Base-by-base conservation (phyloP, 2,329 filamentous ascomycete species). In the Pseudogymnoascus sp. region DNA sequence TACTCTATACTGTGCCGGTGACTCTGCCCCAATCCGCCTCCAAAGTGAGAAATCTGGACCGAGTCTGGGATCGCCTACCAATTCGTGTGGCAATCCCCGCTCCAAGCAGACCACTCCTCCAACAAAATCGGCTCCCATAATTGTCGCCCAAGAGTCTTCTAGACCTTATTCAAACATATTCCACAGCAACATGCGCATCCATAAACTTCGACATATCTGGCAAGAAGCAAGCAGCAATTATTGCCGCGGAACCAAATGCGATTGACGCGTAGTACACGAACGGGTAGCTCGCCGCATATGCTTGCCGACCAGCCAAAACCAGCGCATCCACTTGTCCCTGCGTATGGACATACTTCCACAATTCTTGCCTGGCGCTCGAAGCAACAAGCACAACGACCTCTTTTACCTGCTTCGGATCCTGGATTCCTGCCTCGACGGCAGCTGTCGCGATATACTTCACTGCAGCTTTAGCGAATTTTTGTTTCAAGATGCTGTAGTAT, bases 231-330 rank as follows among this genome's bases (percentile, higher is more conserved):
- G 82, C 80, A 0, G 84, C 78, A 19, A 87, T 60, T 59, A 87
- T 82, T 5, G 81, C 80, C 0, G 85, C 70, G 0, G 66, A 76
- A 0, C 86, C 86, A 71, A 88, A 88, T 0, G 80, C 84, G 70
- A 88, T 85, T 70, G 82, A 86, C 28, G 78, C 78, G 71, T 84
- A 83, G 70, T 87, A 89, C 3, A 86, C 83, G 69, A 78, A 86
- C 56, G 81, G 80, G 66, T 88, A 89, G 11, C 79, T 81, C 61
- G 81, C 76, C 0, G 84, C 78, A 71, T 80, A 88, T 0, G 84
- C 82, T 14, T 16, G 12, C 61, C 81, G 69, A 0, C 84, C 82
- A 0, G 83, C 82, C 2, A 69, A 67, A 0, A 88, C 78, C 14
- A 88, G 77, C 63, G 75, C 78, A 62, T 80, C 72, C 68, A 79